These are phyloP conservation scores for Vachellia pachyceras DNA, from an alignment of 306 rosid species.

Conservation along the genomic window DNA sequence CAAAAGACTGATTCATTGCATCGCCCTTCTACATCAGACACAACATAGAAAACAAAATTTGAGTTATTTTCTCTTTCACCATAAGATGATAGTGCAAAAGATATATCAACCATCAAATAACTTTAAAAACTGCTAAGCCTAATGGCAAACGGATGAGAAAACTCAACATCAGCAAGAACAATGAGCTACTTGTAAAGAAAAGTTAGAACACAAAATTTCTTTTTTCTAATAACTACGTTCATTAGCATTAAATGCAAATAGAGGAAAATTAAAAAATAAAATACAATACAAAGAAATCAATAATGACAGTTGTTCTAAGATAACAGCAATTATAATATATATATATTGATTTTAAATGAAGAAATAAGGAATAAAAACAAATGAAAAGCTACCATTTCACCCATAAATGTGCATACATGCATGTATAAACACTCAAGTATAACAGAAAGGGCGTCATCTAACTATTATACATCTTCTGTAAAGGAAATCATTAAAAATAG, in stretches of 20 bases:
- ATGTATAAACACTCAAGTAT: neutral
- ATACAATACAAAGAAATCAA: no score
- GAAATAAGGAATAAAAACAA: neutral
- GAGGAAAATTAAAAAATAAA: no score
- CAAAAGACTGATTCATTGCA: slow-evolving; percentile 69
- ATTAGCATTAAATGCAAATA: no score
- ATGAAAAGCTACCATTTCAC: neutral
- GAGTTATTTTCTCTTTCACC: slow-evolving; percentile 27
- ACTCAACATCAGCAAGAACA: neutral
- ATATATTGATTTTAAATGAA: neutral
- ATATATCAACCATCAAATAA: slow-evolving; percentile 15
- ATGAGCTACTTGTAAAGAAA: neutral
- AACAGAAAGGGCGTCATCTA: neutral
- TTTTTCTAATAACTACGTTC: neutral
- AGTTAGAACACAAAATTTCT: neutral
- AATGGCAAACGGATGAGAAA: neutral
- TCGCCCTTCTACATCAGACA: slow-evolving; percentile 45
- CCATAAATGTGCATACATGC: neutral
- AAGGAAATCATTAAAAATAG: neutral
- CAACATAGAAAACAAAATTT: slow-evolving; percentile 17
- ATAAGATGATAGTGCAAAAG: slow-evolving; percentile 20
- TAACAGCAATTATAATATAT: no score
- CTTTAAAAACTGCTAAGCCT: slow-evolving; percentile 20
- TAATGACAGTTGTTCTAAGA: no score
- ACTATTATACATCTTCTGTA: neutral